phyloP scores from a whole-genome alignment of 1,139 yeast genomes.

The Ogataea hybrid region DNA sequence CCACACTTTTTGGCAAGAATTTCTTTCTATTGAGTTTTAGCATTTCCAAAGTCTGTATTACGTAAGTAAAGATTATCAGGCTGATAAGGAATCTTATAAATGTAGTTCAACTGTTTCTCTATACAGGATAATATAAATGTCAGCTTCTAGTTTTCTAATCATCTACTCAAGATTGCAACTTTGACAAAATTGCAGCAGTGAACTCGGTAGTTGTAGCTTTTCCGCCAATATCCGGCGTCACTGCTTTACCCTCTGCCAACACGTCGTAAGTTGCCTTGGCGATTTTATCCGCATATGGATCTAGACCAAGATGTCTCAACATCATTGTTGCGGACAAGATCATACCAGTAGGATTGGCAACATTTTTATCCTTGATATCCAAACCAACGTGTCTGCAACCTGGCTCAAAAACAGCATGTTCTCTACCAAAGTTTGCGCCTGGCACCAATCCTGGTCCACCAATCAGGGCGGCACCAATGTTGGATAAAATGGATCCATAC shows the following conservation, averaged over 20 bases:
- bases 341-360: conserved; percentile 99
- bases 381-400: conserved; percentile 99
- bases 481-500: conserved; percentile 95
- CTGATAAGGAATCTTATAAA: background rate
- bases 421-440: conserved; percentile 98
- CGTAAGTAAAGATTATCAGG: background rate
- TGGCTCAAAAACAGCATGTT: conserved; percentile 97
- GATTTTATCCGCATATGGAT: conserved; percentile 79
- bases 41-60: background rate
- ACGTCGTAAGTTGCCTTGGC: conserved; percentile 87
- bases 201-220: conserved; percentile 85
- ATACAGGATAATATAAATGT: background rate
- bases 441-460: conserved; percentile 99
- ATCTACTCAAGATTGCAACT: conserved; percentile 37
- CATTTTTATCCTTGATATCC: conserved; percentile 90
- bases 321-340: conserved; percentile 85
- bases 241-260: conserved; percentile 77
- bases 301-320: conserved; percentile 93
- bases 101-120: no score
- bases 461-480: conserved; percentile 96
- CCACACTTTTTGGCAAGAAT: background rate
- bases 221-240: conserved; percentile 91
- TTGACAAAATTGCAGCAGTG: conserved; percentile 77
- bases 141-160: background rate
- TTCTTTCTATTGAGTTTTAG: background rate